These are phyloP conservation scores for Stephania cephalantha DNA, from an alignment of 164 flowering plant genomes.

Conservation along the genomic window DNA sequence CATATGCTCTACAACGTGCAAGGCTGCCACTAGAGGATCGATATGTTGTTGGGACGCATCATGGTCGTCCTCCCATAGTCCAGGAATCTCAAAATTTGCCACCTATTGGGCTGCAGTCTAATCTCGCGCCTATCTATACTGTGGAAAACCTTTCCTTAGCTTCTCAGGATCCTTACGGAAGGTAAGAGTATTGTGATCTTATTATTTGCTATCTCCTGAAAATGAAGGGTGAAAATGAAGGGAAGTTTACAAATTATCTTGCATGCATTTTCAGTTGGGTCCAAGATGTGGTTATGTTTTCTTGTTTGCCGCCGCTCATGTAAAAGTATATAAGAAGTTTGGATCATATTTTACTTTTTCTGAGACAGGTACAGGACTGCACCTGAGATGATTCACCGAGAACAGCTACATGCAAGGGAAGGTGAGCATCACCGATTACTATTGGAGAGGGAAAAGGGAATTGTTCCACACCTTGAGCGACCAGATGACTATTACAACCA, in stretches of 20 bases:
- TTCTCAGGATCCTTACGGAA: constrained; percentile 23
- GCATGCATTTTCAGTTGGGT: background rate
- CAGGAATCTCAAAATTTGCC: constrained; percentile 14
- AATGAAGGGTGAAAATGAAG: background rate
- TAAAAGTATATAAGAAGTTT: background rate
- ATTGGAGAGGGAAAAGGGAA: constrained; percentile 6
- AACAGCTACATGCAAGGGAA: constrained; percentile 2
- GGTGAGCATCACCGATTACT: constrained; percentile 8
- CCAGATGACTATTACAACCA: constrained; percentile 9
- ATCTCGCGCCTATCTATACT: constrained; percentile 9
- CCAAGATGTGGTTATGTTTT: background rate
- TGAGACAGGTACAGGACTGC: constrained; percentile 13
- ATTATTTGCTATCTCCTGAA: background rate
- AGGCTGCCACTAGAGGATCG: constrained; percentile 14
- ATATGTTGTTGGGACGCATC: constrained; percentile 3
- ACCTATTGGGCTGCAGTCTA: background rate
- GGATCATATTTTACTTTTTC: background rate
- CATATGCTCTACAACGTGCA: constrained; percentile 3
- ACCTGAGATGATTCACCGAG: constrained; percentile 6
- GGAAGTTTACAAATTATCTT: background rate
- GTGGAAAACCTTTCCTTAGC: constrained; percentile 15
- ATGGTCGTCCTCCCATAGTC: constrained; percentile 7
- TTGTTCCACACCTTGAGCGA: constrained; percentile 2
- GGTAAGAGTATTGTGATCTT: constrained; percentile 16
- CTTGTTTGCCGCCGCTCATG: background rate